Evolutionary conservation across 2,329 filamentous ascomycete species (phyloP).

Genomic region (Chrysoporthe cubensis): DNA sequence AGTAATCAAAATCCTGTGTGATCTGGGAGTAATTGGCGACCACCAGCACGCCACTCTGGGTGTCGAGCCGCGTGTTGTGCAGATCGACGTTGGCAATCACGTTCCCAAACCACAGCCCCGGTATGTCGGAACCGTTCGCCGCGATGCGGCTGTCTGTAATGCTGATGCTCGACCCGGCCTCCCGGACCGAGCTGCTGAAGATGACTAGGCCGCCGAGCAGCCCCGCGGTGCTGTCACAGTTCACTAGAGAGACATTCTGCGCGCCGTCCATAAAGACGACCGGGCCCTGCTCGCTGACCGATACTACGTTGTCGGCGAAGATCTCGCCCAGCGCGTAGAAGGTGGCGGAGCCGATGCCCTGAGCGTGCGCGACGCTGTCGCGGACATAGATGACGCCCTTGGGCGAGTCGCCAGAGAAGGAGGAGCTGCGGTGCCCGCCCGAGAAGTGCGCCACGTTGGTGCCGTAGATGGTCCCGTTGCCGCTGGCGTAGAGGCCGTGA

Average conservation of each 20-base stretch:
- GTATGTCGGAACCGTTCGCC: conserved; percentile 29
- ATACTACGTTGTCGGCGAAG: conserved; percentile 35
- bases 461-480: conserved; percentile 37
- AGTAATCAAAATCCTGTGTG: conserved; percentile 41
- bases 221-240: conserved; percentile 34
- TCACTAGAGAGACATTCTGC: conserved; percentile 32
- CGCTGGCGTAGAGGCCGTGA: conserved; percentile 39
- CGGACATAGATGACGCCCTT: conserved; percentile 36
- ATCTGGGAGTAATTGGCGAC: conserved; percentile 37
- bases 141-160: conserved; percentile 34
- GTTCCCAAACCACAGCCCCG: conserved; percentile 40
- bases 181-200: conserved; percentile 30
- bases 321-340: conserved; percentile 39
- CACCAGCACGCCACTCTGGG: conserved; percentile 32
- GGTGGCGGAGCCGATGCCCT: conserved; percentile 38
- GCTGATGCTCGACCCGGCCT: conserved; percentile 31
- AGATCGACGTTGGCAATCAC: conserved; percentile 30
- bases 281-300: conserved; percentile 32
- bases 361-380: conserved; percentile 36
- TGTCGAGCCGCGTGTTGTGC: conserved; percentile 21
- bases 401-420: conserved; percentile 39
- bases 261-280: conserved; percentile 37
- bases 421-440: conserved; percentile 38
- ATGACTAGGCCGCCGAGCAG: conserved; percentile 37
- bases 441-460: conserved; percentile 36